Base-by-base conservation (phyloP, 495 filamentous ascomycete species). In the Jackrogersella minutella region DNA sequence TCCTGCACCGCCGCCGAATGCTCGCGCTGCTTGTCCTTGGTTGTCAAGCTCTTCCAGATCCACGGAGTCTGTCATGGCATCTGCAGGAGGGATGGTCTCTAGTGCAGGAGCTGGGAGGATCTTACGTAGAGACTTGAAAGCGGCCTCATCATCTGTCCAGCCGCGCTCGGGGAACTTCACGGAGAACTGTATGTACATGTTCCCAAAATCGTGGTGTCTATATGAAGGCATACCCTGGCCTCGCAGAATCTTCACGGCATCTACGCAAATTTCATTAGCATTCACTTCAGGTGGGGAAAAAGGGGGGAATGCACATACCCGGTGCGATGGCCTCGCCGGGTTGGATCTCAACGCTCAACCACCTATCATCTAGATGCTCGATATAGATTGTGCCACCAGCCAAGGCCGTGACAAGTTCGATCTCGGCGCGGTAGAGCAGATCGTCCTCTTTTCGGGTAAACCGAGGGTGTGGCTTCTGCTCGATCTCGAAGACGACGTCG, bases 151-250 rank as follows among this genome's bases (percentile, higher is more conserved):
- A 4, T 78, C 71, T 51, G 86, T 90, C 83, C 80, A 88, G 75
- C 79, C 77, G 79, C 84, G 85, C 76, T 82, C 84, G 60, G 95
- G 95, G 87, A 99, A 97, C 79, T 96, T 96, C 81, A 99, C 93
- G 64, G 91, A 87, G 82, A 99, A 99, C 77, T 96, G 92, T 74
- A 98, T 91, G 80, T 95, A 99, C 62, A 99, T 87, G 80, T 98
- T 99, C 63, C 95, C 95, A 75, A 85, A 89, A 79, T 97, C 91
- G 79, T 99, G 96, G 77, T 98, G 96, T 62, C 96, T 90, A 79
- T 87, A 90, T 0, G 96, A 97, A 34, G 95, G 95, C 95, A 99
- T 99, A 80, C 95, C 95, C 79, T 99, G 96, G 53, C 93, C 93
- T 65, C 90, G 90, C 72, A 99, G 91, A 78, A 96, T 89, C 85